phyloP scores from a whole-genome alignment of 805 yeast species.

The Metschnikowia koreensis region DNA sequence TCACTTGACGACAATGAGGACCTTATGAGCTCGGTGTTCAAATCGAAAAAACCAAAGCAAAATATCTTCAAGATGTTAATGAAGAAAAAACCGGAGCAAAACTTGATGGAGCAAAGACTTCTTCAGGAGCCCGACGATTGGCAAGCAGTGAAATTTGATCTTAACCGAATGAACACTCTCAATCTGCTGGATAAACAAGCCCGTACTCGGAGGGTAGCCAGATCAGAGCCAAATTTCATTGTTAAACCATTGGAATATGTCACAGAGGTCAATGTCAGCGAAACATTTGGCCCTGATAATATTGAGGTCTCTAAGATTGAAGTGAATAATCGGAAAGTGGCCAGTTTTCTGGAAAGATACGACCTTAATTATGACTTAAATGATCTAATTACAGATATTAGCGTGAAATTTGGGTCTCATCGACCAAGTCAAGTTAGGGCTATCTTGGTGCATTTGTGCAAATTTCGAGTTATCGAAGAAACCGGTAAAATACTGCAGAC shows the following conservation, averaged over 20 bases:
- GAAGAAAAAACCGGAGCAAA: slow-evolving; percentile 27
- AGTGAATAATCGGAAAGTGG: slow-evolving; percentile 28
- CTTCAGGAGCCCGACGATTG: slow-evolving; percentile 34
- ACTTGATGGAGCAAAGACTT: slow-evolving; percentile 47
- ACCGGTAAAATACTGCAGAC: slow-evolving; percentile 33
- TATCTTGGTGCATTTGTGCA: slow-evolving; percentile 65
- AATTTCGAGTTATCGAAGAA: slow-evolving; percentile 49
- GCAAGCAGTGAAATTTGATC: slow-evolving; percentile 25
- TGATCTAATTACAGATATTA: slow-evolving; percentile 41
- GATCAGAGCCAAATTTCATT: slow-evolving; percentile 37
- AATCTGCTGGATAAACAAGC: slow-evolving; percentile 65
- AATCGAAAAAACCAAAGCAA: slow-evolving; percentile 40
- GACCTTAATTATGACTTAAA: slow-evolving; percentile 32
- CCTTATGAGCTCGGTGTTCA: slow-evolving; percentile 42
- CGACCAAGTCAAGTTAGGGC: slow-evolving; percentile 57
- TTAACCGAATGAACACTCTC: slow-evolving; percentile 71
- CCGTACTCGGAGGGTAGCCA: slow-evolving; percentile 58
- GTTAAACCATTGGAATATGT: slow-evolving; percentile 43
- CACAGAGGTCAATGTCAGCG: slow-evolving; percentile 43
- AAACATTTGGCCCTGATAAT: slow-evolving; percentile 26
- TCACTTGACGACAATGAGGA: slow-evolving; percentile 26
- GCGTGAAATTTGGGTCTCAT: slow-evolving; percentile 35
- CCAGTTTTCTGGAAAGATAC: slow-evolving; percentile 33
- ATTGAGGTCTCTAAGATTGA: slow-evolving; percentile 5
- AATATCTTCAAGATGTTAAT: slow-evolving; percentile 46